These are phyloP conservation scores for Saccharum hybrid DNA, from an alignment of 202 grass and related monocot genomes.

Conservation along the genomic window DNA sequence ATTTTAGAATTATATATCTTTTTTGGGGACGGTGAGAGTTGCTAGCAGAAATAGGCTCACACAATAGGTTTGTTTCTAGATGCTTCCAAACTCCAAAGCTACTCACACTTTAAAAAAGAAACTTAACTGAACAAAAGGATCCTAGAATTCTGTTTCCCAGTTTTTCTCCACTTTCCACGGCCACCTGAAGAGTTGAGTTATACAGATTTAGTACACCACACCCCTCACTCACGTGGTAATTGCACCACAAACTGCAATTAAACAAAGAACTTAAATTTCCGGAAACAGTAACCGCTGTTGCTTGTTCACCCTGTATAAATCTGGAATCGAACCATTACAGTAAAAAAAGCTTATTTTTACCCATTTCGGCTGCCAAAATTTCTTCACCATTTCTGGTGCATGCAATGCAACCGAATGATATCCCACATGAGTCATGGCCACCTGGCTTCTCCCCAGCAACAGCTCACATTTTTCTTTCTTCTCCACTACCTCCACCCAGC, in stretches of 20 bases:
- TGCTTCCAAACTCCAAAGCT: not conserved
- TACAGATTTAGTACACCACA: not conserved
- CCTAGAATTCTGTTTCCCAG: not conserved
- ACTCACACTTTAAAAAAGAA: not conserved
- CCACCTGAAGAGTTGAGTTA: not conserved
- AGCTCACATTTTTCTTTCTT: constrained; percentile 62
- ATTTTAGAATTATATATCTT: too few relatives aligned
- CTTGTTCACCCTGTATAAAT: not conserved
- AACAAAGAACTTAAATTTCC: constrained; percentile 14
- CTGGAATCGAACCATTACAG: not conserved
- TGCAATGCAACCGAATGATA: constrained; percentile 1
- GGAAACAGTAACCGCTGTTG: not conserved
- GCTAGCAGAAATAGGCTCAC: too few relatives aligned
- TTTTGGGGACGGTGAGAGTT: too few relatives aligned
- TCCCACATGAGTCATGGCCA: not conserved
- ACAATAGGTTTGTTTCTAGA: too few relatives aligned
- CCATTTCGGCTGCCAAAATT: not conserved
- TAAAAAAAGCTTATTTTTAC: not conserved
- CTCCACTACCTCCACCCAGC: constrained; percentile 43
- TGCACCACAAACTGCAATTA: constrained; percentile 33
- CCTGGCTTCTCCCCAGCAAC: constrained; percentile 50
- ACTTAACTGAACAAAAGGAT: not conserved
- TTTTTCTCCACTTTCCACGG: not conserved
- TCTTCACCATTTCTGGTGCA: not conserved
- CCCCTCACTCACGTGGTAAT: not conserved